phyloP scores from a whole-genome alignment of 257 asterid genomes.

The Apocynum venetum region DNA sequence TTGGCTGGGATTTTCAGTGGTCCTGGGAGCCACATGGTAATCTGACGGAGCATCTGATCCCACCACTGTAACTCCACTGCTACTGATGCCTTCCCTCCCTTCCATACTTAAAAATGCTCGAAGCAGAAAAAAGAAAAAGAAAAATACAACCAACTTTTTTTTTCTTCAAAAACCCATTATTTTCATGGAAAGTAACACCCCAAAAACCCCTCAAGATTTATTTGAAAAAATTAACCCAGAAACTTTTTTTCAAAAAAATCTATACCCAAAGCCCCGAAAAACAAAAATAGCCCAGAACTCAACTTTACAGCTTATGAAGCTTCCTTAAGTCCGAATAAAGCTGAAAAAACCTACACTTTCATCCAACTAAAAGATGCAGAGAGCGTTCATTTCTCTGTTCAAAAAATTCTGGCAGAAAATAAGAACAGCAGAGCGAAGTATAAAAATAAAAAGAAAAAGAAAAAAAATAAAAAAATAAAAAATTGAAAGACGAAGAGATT shows the following conservation, averaged over 20 bases:
- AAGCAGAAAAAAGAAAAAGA: conserved; percentile 7
- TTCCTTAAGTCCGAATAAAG: conserved; percentile 20
- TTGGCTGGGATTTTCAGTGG: conserved; percentile 40
- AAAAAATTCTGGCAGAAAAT: background rate
- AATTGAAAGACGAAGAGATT: background rate
- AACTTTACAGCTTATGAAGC: conserved; percentile 26
- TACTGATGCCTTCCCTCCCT: conserved; percentile 45
- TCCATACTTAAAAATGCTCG: conserved; percentile 38
- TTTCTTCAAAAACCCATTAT: conserved; percentile 35
- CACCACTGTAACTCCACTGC: conserved; percentile 76
- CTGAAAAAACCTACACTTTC: conserved; percentile 15
- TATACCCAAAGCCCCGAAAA: conserved; percentile 26
- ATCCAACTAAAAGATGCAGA: conserved; percentile 26
- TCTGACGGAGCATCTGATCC: conserved; percentile 95
- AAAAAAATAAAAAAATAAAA: background rate
- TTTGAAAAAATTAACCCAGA: conserved; percentile 3
- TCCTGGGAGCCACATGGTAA: conserved; percentile 78
- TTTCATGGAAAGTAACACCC: conserved; percentile 13
- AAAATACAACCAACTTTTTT: conserved; percentile 7
- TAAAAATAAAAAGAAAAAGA: too few species aligned
- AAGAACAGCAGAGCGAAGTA: conserved; percentile 8
- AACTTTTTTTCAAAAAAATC: conserved; percentile 6
- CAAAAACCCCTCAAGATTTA: conserved; percentile 15
- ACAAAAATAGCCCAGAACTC: conserved; percentile 20
- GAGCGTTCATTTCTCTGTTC: conserved; percentile 15